Evolutionary conservation across 1,284 basidiomycete genomes (phyloP), one percentile per base, ranked within the genome.

Genomic region (Boletus semigastroideus): DNA sequence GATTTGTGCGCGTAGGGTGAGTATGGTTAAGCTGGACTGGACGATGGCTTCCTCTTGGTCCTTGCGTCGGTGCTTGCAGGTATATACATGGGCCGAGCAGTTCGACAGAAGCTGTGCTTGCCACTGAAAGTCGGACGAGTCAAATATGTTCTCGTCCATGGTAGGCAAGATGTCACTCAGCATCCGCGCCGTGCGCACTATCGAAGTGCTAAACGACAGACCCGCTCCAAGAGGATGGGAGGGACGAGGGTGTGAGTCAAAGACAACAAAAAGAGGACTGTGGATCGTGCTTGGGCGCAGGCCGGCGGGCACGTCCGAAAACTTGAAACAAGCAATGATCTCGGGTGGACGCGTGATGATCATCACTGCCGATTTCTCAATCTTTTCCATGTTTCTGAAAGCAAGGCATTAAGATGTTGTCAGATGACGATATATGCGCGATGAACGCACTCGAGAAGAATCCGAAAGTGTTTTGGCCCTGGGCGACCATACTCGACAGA

Each of bases 331-430:
- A 19, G 76, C 72, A 25, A 87, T 65, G 49, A 86, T 84, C 63
- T 87, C 86, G 0, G 86, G 86, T 31, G 86, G 83, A 19, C 84
- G 82, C 0, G 85, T 87, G 52, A 87, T 81, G 50, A 87, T 72
- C 25, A 72, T 75, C 22, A 74, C 82, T 9, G 66, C 66, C n/a
- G 70, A 72, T 12, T 52, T 59, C 39, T 60, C 59, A 14, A 58
- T 57, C 2, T 54, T 49, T 48, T 61, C 56, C 63, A 76, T 59
- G 40, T 67, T 59, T 49, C 74, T 80, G 55, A 17, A 20, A 17
- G 7, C 20, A 40, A 30, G 1, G 6, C 5, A 49, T 20, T 19
- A 17, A 0, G 12, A 14, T 28, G 43, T 17, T 51, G 39, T 33
- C 5, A 19, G 11, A 0, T 12, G 5, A 6, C 9, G 44, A 17